Evolutionary conservation across 352 stramenopile genomes (phyloP).

Genomic region (Globisporangium perplexum): DNA sequence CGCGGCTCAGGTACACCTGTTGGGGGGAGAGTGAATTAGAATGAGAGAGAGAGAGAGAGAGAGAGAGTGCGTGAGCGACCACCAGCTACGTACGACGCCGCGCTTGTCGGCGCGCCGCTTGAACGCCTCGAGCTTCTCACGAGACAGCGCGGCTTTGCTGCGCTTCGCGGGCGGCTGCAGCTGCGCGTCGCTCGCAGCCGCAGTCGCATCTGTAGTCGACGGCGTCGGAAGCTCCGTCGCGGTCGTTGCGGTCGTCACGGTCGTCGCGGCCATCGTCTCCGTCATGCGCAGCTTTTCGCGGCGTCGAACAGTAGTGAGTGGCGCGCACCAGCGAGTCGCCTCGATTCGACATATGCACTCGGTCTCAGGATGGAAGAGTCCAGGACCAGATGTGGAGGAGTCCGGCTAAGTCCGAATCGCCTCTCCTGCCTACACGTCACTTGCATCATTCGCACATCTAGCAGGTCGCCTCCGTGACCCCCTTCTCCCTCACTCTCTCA

Average conservation of each 20-base stretch:
- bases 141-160: conserved; percentile 9
- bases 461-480: no score
- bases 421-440: no score
- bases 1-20: conserved; percentile 91
- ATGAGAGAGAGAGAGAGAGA: neutral
- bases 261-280: no score
- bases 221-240: neutral
- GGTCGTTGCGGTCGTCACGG: no score
- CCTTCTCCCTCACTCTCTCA: no score
- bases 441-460: no score
- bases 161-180: neutral
- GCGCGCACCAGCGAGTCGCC: neutral
- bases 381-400: neutral
- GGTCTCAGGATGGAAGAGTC: neutral
- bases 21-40: neutral
- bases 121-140: conserved; percentile 45
- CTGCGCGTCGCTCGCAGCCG: neutral
- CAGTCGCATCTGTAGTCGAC: neutral
- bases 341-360: neutral
- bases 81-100: conserved; percentile 29
- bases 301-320: neutral
- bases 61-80: neutral
- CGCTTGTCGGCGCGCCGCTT: conserved; percentile 43
- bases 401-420: no score
- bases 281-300: no score